These are phyloP conservation scores for Rubia yunnanensis DNA, from an alignment of 257 asterid species.

Conservation along the genomic window DNA sequence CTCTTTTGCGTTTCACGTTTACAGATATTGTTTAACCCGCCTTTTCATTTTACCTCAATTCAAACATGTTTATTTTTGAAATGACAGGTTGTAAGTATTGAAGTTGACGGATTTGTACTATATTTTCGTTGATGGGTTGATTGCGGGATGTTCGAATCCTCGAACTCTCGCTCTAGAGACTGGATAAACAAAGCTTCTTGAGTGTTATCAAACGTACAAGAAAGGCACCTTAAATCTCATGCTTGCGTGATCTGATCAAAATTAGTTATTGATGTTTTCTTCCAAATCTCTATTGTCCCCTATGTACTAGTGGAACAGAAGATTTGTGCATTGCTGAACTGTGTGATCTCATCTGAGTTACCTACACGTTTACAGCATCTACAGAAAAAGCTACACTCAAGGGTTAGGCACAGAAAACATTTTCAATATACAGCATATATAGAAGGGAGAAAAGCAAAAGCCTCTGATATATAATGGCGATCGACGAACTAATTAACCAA, in stretches of 20 bases:
- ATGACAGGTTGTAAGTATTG: too few species aligned
- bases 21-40: too few species aligned
- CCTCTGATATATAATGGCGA: too few species aligned
- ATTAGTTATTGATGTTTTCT: not conserved
- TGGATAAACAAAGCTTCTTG: not conserved
- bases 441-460: too few species aligned
- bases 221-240: not conserved
- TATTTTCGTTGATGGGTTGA: not conserved
- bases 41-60: not conserved
- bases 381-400: not conserved
- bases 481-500: not conserved
- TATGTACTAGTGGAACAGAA: not conserved
- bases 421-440: not conserved
- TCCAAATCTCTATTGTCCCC: not conserved
- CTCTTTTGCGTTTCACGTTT: not conserved
- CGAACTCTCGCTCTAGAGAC: not conserved
- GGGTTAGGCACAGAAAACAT: not conserved
- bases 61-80: too few species aligned
- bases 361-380: not conserved
- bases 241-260: not conserved
- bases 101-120: not conserved
- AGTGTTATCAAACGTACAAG: not conserved
- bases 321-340: too few species aligned
- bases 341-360: constrained; percentile 8
- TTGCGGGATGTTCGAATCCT: too few species aligned